Conservation (phyloP, 805 yeast genomes). For the Saturnispora kantuleensis region DNA sequence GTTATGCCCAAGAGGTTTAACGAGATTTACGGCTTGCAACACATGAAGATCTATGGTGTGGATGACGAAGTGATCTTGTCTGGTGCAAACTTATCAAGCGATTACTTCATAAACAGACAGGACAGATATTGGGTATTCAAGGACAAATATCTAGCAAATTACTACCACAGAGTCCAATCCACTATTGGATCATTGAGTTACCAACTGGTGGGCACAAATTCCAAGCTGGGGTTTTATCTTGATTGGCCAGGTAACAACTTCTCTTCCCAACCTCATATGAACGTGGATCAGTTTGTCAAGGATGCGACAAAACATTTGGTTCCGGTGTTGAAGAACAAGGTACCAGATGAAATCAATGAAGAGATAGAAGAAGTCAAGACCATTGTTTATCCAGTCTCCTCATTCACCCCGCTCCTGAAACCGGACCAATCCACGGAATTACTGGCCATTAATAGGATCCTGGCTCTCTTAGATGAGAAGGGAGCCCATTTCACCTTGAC, state of each 20-base stretch:
- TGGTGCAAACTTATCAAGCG: constrained; percentile 88
- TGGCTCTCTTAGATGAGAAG: constrained; percentile 47
- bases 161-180: constrained; percentile 61
- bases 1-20: constrained; percentile 75
- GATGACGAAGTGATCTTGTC: constrained; percentile 81
- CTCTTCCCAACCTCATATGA: constrained; percentile 56
- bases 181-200: constrained; percentile 66
- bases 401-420: constrained; percentile 71
- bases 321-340: constrained; percentile 44
- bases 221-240: constrained; percentile 38
- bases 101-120: constrained; percentile 90
- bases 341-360: background rate
- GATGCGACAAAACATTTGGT: constrained; percentile 48
- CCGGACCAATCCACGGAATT: constrained; percentile 75
- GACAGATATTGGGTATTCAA: constrained; percentile 79
- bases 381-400: constrained; percentile 81
- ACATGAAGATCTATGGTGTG: constrained; percentile 93
- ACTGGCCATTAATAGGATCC: constrained; percentile 51
- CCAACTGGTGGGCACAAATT: constrained; percentile 40
- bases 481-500: constrained; percentile 74
- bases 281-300: constrained; percentile 39
- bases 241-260: constrained; percentile 67
- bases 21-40: constrained; percentile 91
- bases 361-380: constrained; percentile 33
- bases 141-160: constrained; percentile 49